These are phyloP conservation scores for Fraxinus floribunda DNA, from an alignment of 305 asterid genomes.

Conservation along the genomic window DNA sequence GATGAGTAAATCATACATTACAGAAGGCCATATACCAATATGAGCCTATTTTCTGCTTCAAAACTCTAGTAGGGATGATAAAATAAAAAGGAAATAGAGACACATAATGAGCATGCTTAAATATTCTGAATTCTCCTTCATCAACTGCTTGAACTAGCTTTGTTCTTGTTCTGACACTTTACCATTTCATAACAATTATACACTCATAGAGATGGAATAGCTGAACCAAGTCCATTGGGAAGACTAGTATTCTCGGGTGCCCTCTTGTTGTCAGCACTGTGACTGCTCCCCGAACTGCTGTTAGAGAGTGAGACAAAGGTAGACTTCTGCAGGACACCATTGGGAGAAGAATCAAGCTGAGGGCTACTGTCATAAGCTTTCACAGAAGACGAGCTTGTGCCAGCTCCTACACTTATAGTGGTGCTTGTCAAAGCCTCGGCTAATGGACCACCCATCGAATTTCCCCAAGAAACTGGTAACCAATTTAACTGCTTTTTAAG, in stretches of 20 bases:
- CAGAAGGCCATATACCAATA: not conserved
- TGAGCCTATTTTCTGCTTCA: not conserved
- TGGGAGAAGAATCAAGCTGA: not conserved
- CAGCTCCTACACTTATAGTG: conserved; percentile 10
- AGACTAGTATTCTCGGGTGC: conserved; percentile 22
- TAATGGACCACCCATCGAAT: conserved; percentile 71
- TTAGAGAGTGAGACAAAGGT: conserved; percentile 35
- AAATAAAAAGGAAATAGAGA: not conserved
- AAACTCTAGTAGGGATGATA: not conserved
- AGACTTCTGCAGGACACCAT: conserved; percentile 26
- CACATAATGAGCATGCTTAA: not conserved
- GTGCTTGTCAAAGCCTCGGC: conserved; percentile 72
- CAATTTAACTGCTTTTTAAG: conserved; percentile 51
- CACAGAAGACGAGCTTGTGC: conserved; percentile 22
- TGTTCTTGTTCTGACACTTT: not conserved
- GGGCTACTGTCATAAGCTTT: conserved; percentile 27
- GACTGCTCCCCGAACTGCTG: conserved; percentile 47
- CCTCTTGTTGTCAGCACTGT: conserved; percentile 29
- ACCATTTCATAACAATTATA: not conserved
- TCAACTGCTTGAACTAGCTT: not conserved
- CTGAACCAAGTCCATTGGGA: conserved; percentile 31
- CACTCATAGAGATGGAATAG: conserved; percentile 31
- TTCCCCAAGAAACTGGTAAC: conserved; percentile 70
- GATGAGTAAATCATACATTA: not conserved
- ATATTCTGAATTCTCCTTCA: not conserved